Base-by-base conservation (phyloP, 305 asterid genomes). In the Fraxinus paxiana region DNA sequence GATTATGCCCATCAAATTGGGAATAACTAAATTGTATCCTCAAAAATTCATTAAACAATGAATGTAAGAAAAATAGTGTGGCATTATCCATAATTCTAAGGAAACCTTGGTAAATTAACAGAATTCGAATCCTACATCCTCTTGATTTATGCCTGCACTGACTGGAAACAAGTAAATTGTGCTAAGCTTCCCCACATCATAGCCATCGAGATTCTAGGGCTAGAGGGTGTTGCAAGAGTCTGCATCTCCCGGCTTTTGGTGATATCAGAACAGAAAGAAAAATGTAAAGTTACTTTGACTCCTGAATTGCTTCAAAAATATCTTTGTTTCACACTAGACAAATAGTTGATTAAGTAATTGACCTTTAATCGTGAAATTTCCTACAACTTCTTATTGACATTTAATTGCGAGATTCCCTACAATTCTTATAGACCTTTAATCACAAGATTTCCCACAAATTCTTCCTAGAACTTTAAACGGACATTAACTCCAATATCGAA, bases 401-500 rank as follows among this genome's bases (percentile, higher is more conserved):
- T 61, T 61, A 61, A 20, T 24, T 8, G 71, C 6, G 0, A 73
- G 7, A 43, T 48, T 56, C 74, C 35, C 30, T 31, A 75, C 13
- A 74, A 5, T 46, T 70, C 18, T 15, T 17, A 5, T 72, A 43
- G 5, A 61, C n/a, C 34, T 22, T 63, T 63, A 2, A 63, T 3
- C 18, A 5, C 73, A 26, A 65, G 20, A 65, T 26, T 34, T 24
- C 22, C n/a, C 9, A 24, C 41, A 76, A 71, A 38, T 59, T 51
- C 73, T 33, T 41, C 48, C n/a, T 46, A 72, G 41, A 34, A 35
- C 75, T 35, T 75, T 56, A 61, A 37, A 43, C 35, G 59, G 30
- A 30, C 54, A 6, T 77, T n/a, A 17, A 6, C 30, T 79, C 77
- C 77, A 79, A 76, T 5, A 24, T 75, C 84, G 46, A 69, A 81